Evolutionary conservation across 805 yeast species (phyloP), one percentile per base, ranked within the genome.

Genomic region (Trichomonascus vanleenenianus): DNA sequence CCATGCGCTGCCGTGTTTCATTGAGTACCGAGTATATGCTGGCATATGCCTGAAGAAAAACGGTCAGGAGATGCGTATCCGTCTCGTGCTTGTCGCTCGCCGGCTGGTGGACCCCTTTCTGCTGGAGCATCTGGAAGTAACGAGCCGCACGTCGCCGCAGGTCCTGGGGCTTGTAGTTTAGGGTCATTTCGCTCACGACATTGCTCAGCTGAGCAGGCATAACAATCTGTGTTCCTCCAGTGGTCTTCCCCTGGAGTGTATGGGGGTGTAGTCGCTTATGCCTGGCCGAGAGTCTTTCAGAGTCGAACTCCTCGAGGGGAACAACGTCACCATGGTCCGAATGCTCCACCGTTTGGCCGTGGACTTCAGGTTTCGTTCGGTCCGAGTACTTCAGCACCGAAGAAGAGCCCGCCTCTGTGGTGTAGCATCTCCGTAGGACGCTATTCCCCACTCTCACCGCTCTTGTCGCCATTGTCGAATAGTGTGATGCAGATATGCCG

Each of bases 31-130:
- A 85, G 44, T 70, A 70, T 2, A 79, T 61, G 11, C 86, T 74
- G 1, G 87, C 84, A 58, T 86, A 91, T 57, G 85, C 84, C 56
- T 85, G 95, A 2, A 85, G 67, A 56, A 91, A 87, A 9, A 83
- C 72, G 0, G 89, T 81, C 0, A 86, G 89, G 33, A 91, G 78
- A 49, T 83, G 83, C 2, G 93, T 78, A 61, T 89, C 96, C 1
- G 83, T 83, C 25, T 60, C 66, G 2, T 55, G 39, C 3, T 49
- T 15, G 4, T 50, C 56, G 3, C 44, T 39, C 1, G 78, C 65
- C 3, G 73, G 75, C 39, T 67, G 62, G 50, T 81, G 85, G 1
- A 84, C 62, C 47, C 74, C 78, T 1, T 72, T 73, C 12, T 74
- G 72, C 19, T 70, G 70, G 43, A 86, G 54, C 3, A 69, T 65